phyloP scores from a whole-genome alignment of 208 protist species.

The Wallacemonas sp. region DNA sequence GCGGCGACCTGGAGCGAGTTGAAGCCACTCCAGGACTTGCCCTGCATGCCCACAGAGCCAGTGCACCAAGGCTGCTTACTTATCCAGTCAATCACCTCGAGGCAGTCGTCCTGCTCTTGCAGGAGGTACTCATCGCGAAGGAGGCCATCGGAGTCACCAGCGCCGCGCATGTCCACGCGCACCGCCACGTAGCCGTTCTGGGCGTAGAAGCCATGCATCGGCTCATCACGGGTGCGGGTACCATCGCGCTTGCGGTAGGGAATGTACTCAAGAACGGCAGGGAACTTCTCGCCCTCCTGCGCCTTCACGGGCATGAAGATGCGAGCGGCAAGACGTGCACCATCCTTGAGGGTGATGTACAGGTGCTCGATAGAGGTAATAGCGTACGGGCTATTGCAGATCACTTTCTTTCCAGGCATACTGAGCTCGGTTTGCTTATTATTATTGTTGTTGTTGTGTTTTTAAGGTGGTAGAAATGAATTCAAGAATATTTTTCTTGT shows the following conservation, averaged over 20 bases:
- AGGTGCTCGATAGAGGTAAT: slow-evolving; percentile 42
- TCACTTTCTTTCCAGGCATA: slow-evolving; percentile 10
- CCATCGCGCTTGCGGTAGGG: slow-evolving; percentile 68
- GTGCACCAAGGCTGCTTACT: slow-evolving; percentile 58
- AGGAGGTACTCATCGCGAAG: slow-evolving; percentile 58
- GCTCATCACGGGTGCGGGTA: slow-evolving; percentile 57
- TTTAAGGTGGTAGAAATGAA: too few species aligned
- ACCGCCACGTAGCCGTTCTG: slow-evolving; percentile 51
- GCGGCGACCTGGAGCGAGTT: slow-evolving; percentile 69
- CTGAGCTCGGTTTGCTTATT: neutral
- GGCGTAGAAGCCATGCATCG: slow-evolving; percentile 70
- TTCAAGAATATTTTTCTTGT: slow-evolving; percentile 6
- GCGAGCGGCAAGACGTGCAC: slow-evolving; percentile 38
- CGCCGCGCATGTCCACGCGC: slow-evolving; percentile 67
- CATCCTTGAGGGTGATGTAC: slow-evolving; percentile 51
- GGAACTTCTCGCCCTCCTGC: slow-evolving; percentile 21
- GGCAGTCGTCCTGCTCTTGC: slow-evolving; percentile 61
- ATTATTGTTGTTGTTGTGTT: slow-evolving; percentile 2
- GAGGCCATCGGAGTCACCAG: slow-evolving; percentile 58
- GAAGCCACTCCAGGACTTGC: slow-evolving; percentile 69
- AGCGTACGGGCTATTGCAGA: slow-evolving; percentile 32
- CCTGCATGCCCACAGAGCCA: slow-evolving; percentile 67
- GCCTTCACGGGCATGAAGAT: slow-evolving; percentile 50
- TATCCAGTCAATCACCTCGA: slow-evolving; percentile 72
- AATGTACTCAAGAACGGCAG: slow-evolving; percentile 68